A percentile compares a stretch with the other conserved stretches of the same genome.
These are phyloP conservation scores for Zopfia rhizophila DNA, from an alignment of 2,329 filamentous ascomycete genomes.

Conservation along the genomic window DNA sequence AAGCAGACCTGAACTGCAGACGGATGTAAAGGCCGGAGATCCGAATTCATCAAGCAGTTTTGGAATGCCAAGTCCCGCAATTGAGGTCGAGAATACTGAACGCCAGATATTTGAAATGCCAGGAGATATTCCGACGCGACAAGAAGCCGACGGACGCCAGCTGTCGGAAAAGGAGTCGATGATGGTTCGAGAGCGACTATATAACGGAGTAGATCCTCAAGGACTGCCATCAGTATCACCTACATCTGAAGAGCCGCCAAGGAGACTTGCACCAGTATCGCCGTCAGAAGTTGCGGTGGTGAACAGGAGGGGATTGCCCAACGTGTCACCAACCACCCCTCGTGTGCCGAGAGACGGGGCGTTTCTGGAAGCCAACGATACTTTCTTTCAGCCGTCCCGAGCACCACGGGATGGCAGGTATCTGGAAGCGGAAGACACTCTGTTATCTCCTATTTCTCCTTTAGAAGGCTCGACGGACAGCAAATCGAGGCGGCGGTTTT, in stretches of 20 bases:
- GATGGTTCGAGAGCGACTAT: conserved; percentile 55
- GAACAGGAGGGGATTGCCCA: conserved; percentile 30
- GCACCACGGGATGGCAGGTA: conserved; percentile 32
- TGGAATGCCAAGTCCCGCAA: conserved; percentile 27
- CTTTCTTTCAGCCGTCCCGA: conserved; percentile 40
- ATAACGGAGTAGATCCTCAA: conserved; percentile 57
- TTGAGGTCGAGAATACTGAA: conserved; percentile 51
- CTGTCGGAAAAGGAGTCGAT: conserved; percentile 61
- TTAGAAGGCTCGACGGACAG: conserved; percentile 41
- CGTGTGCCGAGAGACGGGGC: conserved; percentile 45
- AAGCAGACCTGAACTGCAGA: conserved; percentile 26
- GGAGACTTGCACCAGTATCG: conserved; percentile 36
- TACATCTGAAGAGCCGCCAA: conserved; percentile 27
- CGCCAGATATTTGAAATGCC: conserved; percentile 60
- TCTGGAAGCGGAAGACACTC: conserved; percentile 38
- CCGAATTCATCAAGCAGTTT: conserved; percentile 17
- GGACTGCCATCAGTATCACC: conserved; percentile 30
- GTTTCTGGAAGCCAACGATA: conserved; percentile 42
- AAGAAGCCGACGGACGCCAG: conserved; percentile 59
- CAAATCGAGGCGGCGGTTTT: conserved; percentile 47
- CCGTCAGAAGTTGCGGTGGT: conserved; percentile 42
- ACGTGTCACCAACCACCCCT: conserved; percentile 44
- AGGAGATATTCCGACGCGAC: conserved; percentile 65
- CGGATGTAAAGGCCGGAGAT: conserved; percentile 29
- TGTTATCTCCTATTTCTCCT: conserved; percentile 48